Evolutionary conservation across 768 basidiomycete genomes (phyloP), one percentile per base, ranked within the genome.

Genomic region (Boletus vermiculosoides): DNA sequence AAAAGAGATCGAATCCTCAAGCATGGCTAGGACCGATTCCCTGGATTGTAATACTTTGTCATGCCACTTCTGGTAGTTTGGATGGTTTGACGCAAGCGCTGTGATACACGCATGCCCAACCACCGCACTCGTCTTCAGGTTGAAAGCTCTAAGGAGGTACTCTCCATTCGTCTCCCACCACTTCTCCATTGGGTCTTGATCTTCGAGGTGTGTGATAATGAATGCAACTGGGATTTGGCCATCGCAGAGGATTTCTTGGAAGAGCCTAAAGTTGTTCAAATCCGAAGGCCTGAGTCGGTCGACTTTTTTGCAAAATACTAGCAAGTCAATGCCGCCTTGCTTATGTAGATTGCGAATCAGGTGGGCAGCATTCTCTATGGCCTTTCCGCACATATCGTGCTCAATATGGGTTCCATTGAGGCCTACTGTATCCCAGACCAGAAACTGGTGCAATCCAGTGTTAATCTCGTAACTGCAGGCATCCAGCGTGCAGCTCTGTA

Each of bases 151-250:
- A 7, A 63, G 28, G 12, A 73, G 64, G 8, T 13, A 37, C 12
- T 48, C 39, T 7, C 59, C 55, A 23, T 74, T 64, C 23, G 12
- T n/a, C 11, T 45, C 50, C 73, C 73, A 74, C 73, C 74, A 74
- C 15, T 53, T 41, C 36, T 74, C 71, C 73, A 73, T 74, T 4
- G 44, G 50, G 10, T 36, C 42, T 18, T 52, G 16, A 37, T 45
- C 22, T 52, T 77, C 78, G 11, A 79, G 70, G 25, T 75, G 71
- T 3, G 76, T 78, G 39, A 79, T 63, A 7, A 74, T 67, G 15
- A 80, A 54, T 1, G 75, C 67, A n/a, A 74, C 67, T 4, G 78
- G 76, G 9, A 78, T 74, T 41, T 68, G 56, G 25, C 62, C 50
- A 23, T 65, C 66, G 59, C 78, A 79, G 31, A 80, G 70, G 41